Percentiles rank a stretch among this genome's conserved stretches.
phyloP scores from a whole-genome alignment of 441 rosid species.

The Kokia cookei region DNA sequence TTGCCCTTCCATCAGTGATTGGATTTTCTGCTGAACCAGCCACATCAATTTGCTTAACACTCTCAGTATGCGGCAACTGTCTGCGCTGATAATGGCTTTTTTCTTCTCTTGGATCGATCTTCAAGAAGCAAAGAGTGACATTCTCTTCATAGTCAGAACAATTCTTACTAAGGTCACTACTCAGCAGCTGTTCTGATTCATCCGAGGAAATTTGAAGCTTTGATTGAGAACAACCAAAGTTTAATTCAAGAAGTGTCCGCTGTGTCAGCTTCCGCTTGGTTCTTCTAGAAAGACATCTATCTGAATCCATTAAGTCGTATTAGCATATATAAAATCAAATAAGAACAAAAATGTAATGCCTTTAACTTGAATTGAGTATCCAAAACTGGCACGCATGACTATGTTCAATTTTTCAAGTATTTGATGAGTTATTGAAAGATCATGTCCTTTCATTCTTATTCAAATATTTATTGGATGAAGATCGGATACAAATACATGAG shows the following conservation, averaged over 20 bases:
- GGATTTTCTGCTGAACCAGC: conserved; percentile 15
- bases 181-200: conserved; percentile 14
- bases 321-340: not conserved
- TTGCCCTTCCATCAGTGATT: conserved; percentile 7
- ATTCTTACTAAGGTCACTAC: not conserved
- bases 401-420: not conserved
- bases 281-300: conserved; percentile 46
- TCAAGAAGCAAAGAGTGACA: conserved; percentile 2
- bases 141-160: conserved; percentile 10
- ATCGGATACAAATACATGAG: too few relatives aligned
- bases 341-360: not conserved
- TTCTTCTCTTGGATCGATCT: conserved; percentile 14
- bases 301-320: conserved; percentile 27
- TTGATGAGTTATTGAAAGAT: not conserved
- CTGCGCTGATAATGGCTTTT: conserved; percentile 5
- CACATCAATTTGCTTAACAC: not conserved
- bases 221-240: conserved; percentile 35
- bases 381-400: not conserved
- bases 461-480: not conserved
- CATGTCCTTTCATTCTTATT: not conserved
- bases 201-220: conserved; percentile 12
- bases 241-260: conserved; percentile 66
- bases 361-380: not conserved
- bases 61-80: not conserved
- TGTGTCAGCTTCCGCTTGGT: conserved; percentile 74